phyloP scores from a whole-genome alignment of 2,329 filamentous ascomycete genomes.

The Aspergillus udagawae region DNA sequence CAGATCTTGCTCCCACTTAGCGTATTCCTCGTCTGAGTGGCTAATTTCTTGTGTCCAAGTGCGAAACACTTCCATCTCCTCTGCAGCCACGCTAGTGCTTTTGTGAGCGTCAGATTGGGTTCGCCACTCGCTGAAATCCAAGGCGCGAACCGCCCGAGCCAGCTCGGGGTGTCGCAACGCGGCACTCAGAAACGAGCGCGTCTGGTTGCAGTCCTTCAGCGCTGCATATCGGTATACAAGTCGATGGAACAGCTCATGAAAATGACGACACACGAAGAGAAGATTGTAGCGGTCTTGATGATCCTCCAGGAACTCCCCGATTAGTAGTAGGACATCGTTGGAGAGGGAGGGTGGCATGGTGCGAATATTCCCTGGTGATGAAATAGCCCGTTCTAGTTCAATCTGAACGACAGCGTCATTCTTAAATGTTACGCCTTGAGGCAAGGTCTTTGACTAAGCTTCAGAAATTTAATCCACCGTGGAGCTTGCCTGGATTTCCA shows the following conservation, averaged over 20 bases:
- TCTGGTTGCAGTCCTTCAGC: conserved; percentile 15
- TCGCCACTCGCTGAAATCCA: conserved; percentile 23
- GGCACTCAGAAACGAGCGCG: conserved; percentile 19
- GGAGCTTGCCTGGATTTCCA: neutral
- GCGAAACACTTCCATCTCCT: conserved; percentile 9
- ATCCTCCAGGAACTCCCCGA: conserved; percentile 25
- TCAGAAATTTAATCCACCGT: neutral
- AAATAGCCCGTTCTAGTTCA: too few relatives aligned
- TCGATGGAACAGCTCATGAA: conserved; percentile 25
- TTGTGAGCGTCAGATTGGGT: neutral
- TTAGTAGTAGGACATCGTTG: conserved; percentile 27
- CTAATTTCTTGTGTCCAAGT: conserved; percentile 8
- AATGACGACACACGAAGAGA: conserved; percentile 22
- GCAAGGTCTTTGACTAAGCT: neutral
- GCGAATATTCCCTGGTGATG: neutral
- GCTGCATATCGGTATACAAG: conserved; percentile 18
- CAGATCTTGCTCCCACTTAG: conserved; percentile 21
- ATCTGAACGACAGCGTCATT: neutral
- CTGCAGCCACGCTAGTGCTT: neutral
- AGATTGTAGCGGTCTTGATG: conserved; percentile 24
- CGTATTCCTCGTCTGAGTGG: conserved; percentile 17
- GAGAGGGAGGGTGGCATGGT: conserved; percentile 21
- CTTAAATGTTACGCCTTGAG: neutral
- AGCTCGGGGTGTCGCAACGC: conserved; percentile 20
- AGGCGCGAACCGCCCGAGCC: conserved; percentile 18